Conservation (phyloP, 495 filamentous ascomycete genomes). For the Neurospora tetrasperma region DNA sequence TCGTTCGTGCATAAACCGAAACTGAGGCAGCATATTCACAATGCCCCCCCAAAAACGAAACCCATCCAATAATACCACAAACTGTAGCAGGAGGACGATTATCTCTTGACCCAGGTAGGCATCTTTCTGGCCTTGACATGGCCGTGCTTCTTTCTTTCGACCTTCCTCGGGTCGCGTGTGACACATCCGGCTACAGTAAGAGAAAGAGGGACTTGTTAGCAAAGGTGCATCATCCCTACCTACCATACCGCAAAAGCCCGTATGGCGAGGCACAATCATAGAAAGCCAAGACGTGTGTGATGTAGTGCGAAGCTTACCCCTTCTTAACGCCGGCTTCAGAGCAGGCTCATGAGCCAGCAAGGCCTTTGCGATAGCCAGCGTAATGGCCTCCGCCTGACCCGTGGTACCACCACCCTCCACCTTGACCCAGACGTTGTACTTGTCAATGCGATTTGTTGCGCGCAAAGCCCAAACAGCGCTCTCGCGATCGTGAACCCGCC, state of each 20-base stretch:
- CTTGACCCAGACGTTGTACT: conserved; percentile 91
- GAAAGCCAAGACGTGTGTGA: neutral
- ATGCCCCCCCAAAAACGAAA: neutral
- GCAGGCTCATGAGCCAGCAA: conserved; percentile 82
- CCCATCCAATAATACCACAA: neutral
- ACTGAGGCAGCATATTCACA: neutral
- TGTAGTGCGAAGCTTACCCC: conserved; percentile 53
- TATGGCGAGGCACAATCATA: neutral
- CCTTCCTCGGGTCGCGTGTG: conserved; percentile 80
- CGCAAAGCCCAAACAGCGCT: conserved; percentile 87
- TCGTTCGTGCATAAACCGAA: conserved; percentile 13
- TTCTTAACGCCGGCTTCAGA: conserved; percentile 75
- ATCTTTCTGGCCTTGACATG: conserved; percentile 94
- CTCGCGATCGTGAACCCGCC: conserved; percentile 84
- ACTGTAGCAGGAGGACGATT: conserved; percentile 14
- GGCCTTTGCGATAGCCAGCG: conserved; percentile 82
- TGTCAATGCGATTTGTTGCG: conserved; percentile 72
- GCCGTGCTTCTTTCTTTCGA: conserved; percentile 98
- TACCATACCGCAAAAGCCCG: neutral
- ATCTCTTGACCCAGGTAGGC: conserved; percentile 95
- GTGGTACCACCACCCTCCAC: conserved; percentile 81
- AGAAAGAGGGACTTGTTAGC: neutral
- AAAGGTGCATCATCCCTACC: neutral
- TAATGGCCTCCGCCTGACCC: conserved; percentile 91
- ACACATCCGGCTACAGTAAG: conserved; percentile 65